Conservation (phyloP, 148 eudicot genomes). For the Silene uniflora region DNA sequence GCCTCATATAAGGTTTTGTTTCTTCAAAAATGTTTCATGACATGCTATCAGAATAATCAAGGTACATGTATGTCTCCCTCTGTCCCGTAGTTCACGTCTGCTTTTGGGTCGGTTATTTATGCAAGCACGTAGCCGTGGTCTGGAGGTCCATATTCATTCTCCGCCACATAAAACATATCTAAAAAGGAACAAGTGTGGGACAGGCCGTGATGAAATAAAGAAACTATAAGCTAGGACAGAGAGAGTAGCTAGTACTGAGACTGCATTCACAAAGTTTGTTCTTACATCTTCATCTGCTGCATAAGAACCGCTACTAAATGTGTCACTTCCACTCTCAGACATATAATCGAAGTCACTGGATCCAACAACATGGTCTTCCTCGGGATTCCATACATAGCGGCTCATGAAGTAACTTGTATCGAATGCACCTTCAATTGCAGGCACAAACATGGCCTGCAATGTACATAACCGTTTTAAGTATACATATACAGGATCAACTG, state of each 20-base stretch:
- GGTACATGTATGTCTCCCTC: not conserved
- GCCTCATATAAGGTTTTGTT: not conserved
- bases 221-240: not conserved
- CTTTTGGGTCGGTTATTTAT: no score
- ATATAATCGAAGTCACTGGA: constrained; percentile 87
- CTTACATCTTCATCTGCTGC: constrained; percentile 83
- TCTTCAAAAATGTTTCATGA: not conserved
- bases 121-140: no score
- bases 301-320: constrained; percentile 76
- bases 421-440: constrained; percentile 68
- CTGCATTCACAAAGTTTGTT: not conserved
- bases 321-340: constrained; percentile 69
- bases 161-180: no score
- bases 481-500: constrained; percentile 35
- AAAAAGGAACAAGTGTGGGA: no score
- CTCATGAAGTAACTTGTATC: constrained; percentile 99
- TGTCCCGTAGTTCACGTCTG: no score
- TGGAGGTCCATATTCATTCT: no score
- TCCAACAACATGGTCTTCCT: constrained; percentile 74
- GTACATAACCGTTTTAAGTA: not conserved
- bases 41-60: not conserved
- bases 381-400: constrained; percentile 96
- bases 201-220: no score
- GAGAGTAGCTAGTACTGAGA: no score
- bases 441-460: constrained; percentile 89